phyloP scores from a whole-genome alignment of 2,329 filamentous ascomycete species.

The Epicoccum nigrum region DNA sequence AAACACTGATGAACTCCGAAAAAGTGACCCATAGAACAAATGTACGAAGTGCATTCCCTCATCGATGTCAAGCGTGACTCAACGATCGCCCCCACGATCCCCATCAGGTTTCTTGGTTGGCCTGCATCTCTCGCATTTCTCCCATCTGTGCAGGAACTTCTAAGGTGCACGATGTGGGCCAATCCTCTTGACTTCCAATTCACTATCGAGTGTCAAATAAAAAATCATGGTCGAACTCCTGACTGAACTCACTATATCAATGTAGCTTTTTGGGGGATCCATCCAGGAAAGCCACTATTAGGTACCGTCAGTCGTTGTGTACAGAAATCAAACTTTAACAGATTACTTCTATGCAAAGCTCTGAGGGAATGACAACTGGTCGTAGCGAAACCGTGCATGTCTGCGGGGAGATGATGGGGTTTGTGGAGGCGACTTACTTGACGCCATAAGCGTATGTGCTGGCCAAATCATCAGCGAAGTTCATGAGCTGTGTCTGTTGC shows the following conservation, averaged over 20 bases:
- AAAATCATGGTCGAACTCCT: too few species aligned
- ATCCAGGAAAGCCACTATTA: conserved; percentile 74
- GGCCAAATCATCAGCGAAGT: conserved; percentile 24
- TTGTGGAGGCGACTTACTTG: conserved; percentile 38
- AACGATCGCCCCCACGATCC: too few species aligned
- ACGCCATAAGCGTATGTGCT: conserved; percentile 48
- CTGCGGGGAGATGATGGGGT: background rate
- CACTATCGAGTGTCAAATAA: conserved; percentile 3
- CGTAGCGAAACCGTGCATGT: too few species aligned
- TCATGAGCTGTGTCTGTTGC: background rate
- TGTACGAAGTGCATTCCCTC: background rate
- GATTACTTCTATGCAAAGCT: too few species aligned
- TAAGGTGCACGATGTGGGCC: conserved; percentile 11
- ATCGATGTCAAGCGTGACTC: background rate
- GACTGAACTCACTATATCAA: conserved; percentile 82
- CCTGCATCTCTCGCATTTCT: too few species aligned
- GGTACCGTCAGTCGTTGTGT: conserved; percentile 27
- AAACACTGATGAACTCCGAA: conserved; percentile 1
- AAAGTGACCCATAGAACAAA: background rate
- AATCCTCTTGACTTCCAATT: conserved; percentile 14
- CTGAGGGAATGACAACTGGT: too few species aligned
- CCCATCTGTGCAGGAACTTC: background rate
- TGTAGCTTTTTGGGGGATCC: conserved; percentile 76
- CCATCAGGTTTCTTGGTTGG: too few species aligned
- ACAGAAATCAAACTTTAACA: background rate